Evolutionary conservation across 148 eudicot species (phyloP).

Genomic region (Pouteria glomerata): DNA sequence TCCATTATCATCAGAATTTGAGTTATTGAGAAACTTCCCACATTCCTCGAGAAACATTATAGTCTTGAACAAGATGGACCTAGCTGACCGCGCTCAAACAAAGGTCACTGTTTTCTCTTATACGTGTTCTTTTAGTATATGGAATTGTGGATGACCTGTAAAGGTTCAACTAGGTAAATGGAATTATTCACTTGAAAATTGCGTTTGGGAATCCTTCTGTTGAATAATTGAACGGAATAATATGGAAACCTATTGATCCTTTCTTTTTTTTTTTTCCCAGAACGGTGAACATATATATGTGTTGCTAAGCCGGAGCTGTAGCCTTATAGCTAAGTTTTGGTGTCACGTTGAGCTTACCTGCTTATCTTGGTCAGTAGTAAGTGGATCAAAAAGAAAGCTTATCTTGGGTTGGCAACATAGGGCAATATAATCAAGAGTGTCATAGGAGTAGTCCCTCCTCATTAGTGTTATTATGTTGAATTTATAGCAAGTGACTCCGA

Average conservation of each 20-base stretch:
- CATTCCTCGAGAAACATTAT: constrained; percentile 48
- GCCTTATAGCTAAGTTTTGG: neutral
- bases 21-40: constrained; percentile 32
- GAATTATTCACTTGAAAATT: neutral
- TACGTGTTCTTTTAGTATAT: neutral
- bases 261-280: neutral
- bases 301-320: neutral
- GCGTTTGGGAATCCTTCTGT: neutral
- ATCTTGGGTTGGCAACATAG: too few species aligned
- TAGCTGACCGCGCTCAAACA: constrained; percentile 43
- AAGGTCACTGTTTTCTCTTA: constrained; percentile 33
- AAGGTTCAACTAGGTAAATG: neutral
- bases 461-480: too few species aligned
- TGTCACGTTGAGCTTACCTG: neutral
- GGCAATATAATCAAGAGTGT: too few species aligned
- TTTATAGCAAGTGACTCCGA: too few species aligned
- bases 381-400: too few species aligned
- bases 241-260: neutral
- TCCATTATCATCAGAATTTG: constrained; percentile 70
- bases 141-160: neutral
- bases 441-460: too few species aligned
- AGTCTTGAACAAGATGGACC: constrained; percentile 73
- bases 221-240: neutral
- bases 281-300: neutral
- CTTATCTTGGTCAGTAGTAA: too few species aligned